Evolutionary conservation across 2,329 filamentous ascomycete species (phyloP), one percentile per base, ranked within the genome.

Genomic region (Aspergillus hiratsukae): DNA sequence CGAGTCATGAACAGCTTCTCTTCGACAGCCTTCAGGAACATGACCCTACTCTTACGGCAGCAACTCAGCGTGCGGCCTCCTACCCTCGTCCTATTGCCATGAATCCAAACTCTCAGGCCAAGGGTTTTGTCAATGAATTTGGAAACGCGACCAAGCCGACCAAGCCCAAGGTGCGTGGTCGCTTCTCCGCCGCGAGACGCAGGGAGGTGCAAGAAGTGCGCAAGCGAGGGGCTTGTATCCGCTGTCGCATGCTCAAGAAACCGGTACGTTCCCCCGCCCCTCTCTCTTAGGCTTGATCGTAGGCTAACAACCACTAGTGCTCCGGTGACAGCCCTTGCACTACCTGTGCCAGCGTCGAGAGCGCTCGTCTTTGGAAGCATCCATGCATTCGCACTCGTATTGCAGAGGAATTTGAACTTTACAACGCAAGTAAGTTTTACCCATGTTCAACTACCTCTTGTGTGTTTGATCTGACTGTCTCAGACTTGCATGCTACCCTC

Each of bases 231-330:
- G 83, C 83, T 7, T 86, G 83, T 63, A 80, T 86, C 59, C 80
- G 83, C 35, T 86, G 83, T 66, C 81, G 83, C 14, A 85, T 86
- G 83, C 72, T 86, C 25, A 86, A 85, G 71, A 86, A 86, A 64
- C 81, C 82, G 40, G 75, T 77, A 72, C 59, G 69, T n/a, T n/a
- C n/a, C n/a, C n/a, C n/a, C n/a, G n/a, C n/a, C n/a, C n/a, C n/a
- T n/a, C n/a, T n/a, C n/a, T n/a, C n/a, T n/a, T n/a, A n/a, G n/a
- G n/a, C n/a, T n/a, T n/a, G n/a, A n/a, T n/a, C n/a, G n/a, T n/a
- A n/a, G 25, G 63, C 53, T 35, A 45, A 56, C 37, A 49, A 53
- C 51, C 55, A 29, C 17, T 57, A 76, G 70, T 86, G 83, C 62
- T 85, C 83, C 8, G 81, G 81, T 35, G 82, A 82, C 21, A 84